Evolutionary conservation across 805 yeast genomes (phyloP).

Genomic region (Metschnikowia colocasiae): DNA sequence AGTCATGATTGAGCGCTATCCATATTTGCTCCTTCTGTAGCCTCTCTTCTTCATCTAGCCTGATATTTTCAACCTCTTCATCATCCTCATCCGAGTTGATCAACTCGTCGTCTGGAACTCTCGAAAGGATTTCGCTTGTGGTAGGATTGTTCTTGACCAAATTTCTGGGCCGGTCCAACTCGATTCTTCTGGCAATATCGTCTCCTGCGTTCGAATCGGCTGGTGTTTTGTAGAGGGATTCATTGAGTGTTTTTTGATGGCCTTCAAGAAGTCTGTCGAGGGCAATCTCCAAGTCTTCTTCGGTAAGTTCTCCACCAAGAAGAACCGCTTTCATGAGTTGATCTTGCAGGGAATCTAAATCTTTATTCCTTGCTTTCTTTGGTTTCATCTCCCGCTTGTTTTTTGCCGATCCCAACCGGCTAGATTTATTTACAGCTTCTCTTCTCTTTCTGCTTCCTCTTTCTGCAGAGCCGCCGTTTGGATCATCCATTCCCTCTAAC

Average conservation of each 20-base stretch:
- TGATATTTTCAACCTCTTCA: conserved; percentile 61
- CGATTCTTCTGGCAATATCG: conserved; percentile 18
- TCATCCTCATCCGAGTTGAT: conserved; percentile 72
- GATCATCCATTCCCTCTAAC: not conserved
- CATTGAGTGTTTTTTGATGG: conserved; percentile 21
- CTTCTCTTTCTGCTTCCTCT: not conserved
- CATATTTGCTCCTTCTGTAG: conserved; percentile 77
- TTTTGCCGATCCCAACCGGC: not conserved
- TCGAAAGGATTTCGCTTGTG: conserved; percentile 49
- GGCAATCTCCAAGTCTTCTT: conserved; percentile 21
- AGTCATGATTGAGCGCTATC: conserved; percentile 88
- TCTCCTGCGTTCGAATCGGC: conserved; percentile 20
- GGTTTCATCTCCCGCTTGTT: not conserved
- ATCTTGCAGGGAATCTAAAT: conserved; percentile 14
- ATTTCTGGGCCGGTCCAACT: conserved; percentile 41
- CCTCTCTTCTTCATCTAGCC: conserved; percentile 68
- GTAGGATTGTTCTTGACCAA: conserved; percentile 53
- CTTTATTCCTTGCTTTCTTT: conserved; percentile 1
- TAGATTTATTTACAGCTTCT: not conserved
- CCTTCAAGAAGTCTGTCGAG: conserved; percentile 18
- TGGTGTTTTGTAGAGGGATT: conserved; percentile 18
- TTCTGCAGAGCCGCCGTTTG: not conserved
- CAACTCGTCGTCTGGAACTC: conserved; percentile 57
- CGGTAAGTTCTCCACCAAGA: conserved; percentile 30
- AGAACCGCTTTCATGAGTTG: conserved; percentile 26